A percentile compares a stretch with the other conserved stretches of the same genome.
phyloP scores from a whole-genome alignment of 257 asterid species.

The Osmanthus fragrans region DNA sequence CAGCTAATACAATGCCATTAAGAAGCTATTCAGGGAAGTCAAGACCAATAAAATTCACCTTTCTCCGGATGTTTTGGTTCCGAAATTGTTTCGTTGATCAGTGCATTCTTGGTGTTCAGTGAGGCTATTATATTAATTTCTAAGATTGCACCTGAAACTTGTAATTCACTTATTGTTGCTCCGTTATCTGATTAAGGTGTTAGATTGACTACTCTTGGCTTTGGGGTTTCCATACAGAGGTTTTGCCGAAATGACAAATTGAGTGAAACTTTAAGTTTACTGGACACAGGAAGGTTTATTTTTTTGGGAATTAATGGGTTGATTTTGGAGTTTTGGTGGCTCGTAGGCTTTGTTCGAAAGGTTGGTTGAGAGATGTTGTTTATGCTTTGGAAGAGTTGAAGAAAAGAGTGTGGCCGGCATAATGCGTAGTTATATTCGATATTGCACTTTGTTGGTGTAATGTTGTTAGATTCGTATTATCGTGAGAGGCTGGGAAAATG shows the following conservation, averaged over 20 bases:
- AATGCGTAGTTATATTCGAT: too few relatives aligned
- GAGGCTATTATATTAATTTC: constrained; percentile 29
- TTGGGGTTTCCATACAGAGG: constrained; percentile 79
- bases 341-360: constrained; percentile 58
- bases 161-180: constrained; percentile 79
- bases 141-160: constrained; percentile 53
- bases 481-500: too few relatives aligned
- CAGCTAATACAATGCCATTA: constrained; percentile 60
- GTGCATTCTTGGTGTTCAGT: constrained; percentile 56
- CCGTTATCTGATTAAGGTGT: constrained; percentile 54
- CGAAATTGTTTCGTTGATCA: constrained; percentile 46
- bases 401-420: constrained; percentile 46
- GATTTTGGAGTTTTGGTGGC: constrained; percentile 59
- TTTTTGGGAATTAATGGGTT: constrained; percentile 62
- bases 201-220: constrained; percentile 62
- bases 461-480: too few relatives aligned
- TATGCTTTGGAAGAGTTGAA: constrained; percentile 70
- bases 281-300: constrained; percentile 51
- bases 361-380: constrained; percentile 48
- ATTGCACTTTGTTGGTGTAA: too few relatives aligned
- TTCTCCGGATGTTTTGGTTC: constrained; percentile 46
- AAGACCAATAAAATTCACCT: constrained; percentile 47
- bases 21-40: constrained; percentile 60
- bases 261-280: constrained; percentile 40
- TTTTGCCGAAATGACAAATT: constrained; percentile 49